phyloP scores from a whole-genome alignment of 345 rosid species.

The Corchorus capsularis region DNA sequence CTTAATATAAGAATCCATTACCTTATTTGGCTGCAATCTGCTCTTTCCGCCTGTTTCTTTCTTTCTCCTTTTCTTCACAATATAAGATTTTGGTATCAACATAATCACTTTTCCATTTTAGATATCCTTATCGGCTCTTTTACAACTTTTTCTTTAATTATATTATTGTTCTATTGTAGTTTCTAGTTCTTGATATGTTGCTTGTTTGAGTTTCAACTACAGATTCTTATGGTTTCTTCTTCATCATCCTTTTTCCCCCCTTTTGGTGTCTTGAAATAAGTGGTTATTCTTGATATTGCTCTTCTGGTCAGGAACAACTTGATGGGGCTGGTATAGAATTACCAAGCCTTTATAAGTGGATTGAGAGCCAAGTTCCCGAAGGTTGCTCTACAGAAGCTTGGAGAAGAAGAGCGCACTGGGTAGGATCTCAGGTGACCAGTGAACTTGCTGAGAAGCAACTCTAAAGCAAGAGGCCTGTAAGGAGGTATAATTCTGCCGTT shows the following conservation, averaged over 20 bases:
- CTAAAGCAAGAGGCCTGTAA: conserved; percentile 75
- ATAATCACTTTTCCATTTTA: too few relatives aligned
- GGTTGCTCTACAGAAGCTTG: conserved; percentile 95
- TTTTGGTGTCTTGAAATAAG: background rate
- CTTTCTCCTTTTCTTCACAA: conserved; percentile 3
- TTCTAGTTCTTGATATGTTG: background rate
- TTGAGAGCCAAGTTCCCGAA: conserved; percentile 79
- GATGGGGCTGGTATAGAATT: conserved; percentile 97
- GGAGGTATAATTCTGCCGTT: conserved; percentile 56
- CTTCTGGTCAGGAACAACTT: conserved; percentile 82
- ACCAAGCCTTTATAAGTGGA: conserved; percentile 81
- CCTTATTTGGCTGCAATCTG: background rate
- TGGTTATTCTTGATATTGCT: conserved; percentile 12
- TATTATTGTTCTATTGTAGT: background rate
- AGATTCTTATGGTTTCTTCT: conserved; percentile 2
- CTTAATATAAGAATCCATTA: conserved; percentile 10
- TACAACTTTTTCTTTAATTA: background rate
- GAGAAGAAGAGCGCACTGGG: conserved; percentile 94
- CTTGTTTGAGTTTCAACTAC: background rate
- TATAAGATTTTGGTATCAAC: background rate
- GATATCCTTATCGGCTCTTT: too few relatives aligned
- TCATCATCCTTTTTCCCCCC: background rate
- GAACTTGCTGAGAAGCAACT: conserved; percentile 91
- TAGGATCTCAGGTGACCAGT: conserved; percentile 73
- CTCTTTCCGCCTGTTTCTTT: background rate